These are phyloP conservation scores for Boletus speciosus DNA, from an alignment of 768 basidiomycete genomes.

Conservation along the genomic window DNA sequence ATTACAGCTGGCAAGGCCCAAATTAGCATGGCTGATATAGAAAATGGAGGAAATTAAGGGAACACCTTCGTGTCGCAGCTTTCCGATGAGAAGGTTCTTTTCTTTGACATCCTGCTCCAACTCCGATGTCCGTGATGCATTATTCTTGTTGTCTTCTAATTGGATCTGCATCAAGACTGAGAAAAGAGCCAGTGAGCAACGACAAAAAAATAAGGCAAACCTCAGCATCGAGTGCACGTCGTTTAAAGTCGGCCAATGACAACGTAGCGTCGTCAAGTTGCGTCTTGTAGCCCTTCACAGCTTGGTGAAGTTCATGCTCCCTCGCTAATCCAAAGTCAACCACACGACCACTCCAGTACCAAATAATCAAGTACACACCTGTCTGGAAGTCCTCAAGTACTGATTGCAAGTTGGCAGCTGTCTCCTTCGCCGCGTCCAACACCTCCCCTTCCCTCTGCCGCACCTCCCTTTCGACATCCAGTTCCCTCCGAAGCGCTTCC, in stretches of 20 bases:
- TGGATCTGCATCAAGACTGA: slow-evolving; percentile 47
- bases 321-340: slow-evolving; percentile 53
- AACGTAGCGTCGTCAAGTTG: slow-evolving; percentile 68
- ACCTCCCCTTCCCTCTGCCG: slow-evolving; percentile 52
- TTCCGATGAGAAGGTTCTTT: slow-evolving; percentile 92
- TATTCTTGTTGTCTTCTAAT: slow-evolving; percentile 69
- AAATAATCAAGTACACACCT: slow-evolving; percentile 42
- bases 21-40: slow-evolving; percentile 1
- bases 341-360: neutral
- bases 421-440: slow-evolving; percentile 68
- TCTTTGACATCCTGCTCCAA: slow-evolving; percentile 92
- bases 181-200: neutral
- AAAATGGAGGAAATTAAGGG: slow-evolving; percentile 11
- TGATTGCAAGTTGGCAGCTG: slow-evolving; percentile 79
- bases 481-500: slow-evolving; percentile 56
- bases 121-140: slow-evolving; percentile 61
- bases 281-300: slow-evolving; percentile 76
- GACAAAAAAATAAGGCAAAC: slow-evolving; percentile 37
- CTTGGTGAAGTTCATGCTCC: slow-evolving; percentile 84
- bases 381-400: slow-evolving; percentile 95
- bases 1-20: slow-evolving; percentile 69
- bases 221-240: slow-evolving; percentile 85
- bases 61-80: slow-evolving; percentile 89
- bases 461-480: slow-evolving; percentile 63
- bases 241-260: slow-evolving; percentile 86